Percentiles rank a stretch among this genome's conserved stretches.
Evolutionary conservation across 1,284 basidiomycete genomes (phyloP).

Genomic region (Cutaneotrichosporon sp.): DNA sequence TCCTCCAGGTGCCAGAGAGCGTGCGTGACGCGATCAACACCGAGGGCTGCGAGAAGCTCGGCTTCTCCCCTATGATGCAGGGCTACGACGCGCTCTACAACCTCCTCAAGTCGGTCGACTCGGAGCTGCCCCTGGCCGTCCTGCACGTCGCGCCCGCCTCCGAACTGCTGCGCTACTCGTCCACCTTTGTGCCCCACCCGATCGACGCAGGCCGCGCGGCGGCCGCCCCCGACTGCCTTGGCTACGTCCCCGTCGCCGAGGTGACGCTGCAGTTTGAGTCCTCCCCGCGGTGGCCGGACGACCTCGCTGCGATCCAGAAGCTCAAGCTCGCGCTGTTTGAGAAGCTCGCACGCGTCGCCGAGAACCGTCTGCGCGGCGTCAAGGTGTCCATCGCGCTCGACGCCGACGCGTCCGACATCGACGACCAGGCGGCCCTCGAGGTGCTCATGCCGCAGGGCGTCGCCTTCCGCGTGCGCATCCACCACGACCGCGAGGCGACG

Average conservation of each 20-base stretch:
- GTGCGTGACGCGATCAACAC: conserved; percentile 55
- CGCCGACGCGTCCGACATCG: conserved; percentile 62
- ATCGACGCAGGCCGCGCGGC: conserved; percentile 56
- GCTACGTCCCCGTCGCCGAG: conserved; percentile 69
- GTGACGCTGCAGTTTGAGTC: conserved; percentile 84
- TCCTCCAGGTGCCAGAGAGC: conserved; percentile 64
- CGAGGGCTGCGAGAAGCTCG: conserved; percentile 57
- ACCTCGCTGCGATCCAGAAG: conserved; percentile 87
- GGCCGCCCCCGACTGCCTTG: conserved; percentile 59
- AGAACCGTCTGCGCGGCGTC: conserved; percentile 59
- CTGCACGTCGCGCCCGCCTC: conserved; percentile 71
- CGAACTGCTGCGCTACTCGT: conserved; percentile 78
- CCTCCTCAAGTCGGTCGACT: conserved; percentile 73
- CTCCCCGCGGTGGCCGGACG: conserved; percentile 93
- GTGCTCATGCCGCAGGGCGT: conserved; percentile 79
- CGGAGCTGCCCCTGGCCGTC: conserved; percentile 76
- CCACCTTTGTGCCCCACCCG: conserved; percentile 71
- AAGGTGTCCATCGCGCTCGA: conserved; percentile 60
- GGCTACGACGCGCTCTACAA: conserved; percentile 82
- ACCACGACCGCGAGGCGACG: conserved; percentile 81
- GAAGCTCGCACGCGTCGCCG: conserved; percentile 66
- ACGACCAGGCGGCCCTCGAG: conserved; percentile 74
- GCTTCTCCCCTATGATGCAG: conserved; percentile 74
- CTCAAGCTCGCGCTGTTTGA: conserved; percentile 94
- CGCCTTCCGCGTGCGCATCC: conserved; percentile 81